Evolutionary conservation across 257 asterid species (phyloP).

Genomic region (Nicotiana knightiana): DNA sequence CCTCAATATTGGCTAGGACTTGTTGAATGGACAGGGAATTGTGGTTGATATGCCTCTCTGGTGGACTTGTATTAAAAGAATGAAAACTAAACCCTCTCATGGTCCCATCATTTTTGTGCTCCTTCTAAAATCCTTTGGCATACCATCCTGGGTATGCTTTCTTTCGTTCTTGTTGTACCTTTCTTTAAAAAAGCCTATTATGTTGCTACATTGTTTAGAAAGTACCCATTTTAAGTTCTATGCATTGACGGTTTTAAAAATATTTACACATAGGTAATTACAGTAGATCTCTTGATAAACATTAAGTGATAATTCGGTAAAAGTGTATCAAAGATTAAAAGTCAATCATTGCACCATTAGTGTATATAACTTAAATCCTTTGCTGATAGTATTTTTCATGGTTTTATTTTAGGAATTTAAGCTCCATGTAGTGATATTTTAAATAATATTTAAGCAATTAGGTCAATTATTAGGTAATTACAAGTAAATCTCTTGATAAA

Average conservation of each 20-base stretch:
- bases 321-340: too few relatives aligned
- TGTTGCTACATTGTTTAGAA: not conserved
- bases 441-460: too few relatives aligned
- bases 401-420: not conserved
- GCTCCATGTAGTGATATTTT: too few relatives aligned
- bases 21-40: conserved; percentile 36
- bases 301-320: too few relatives aligned
- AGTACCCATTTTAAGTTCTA: not conserved
- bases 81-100: conserved; percentile 47
- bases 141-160: conserved; percentile 32
- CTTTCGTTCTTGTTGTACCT: not conserved
- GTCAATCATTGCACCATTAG: too few relatives aligned
- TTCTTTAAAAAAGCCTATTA: not conserved
- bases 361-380: too few relatives aligned
- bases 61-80: conserved; percentile 40
- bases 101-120: conserved; percentile 46
- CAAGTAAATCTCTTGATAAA: too few relatives aligned
- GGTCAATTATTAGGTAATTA: too few relatives aligned
- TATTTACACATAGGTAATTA: too few relatives aligned
- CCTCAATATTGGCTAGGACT: conserved; percentile 37
- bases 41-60: conserved; percentile 44
- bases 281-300: too few relatives aligned
- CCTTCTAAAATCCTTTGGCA: conserved; percentile 49
- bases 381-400: too few relatives aligned
- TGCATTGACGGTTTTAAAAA: too few relatives aligned